Evolutionary conservation across 306 rosid species (phyloP).

Genomic region (Prunus kanzakura): DNA sequence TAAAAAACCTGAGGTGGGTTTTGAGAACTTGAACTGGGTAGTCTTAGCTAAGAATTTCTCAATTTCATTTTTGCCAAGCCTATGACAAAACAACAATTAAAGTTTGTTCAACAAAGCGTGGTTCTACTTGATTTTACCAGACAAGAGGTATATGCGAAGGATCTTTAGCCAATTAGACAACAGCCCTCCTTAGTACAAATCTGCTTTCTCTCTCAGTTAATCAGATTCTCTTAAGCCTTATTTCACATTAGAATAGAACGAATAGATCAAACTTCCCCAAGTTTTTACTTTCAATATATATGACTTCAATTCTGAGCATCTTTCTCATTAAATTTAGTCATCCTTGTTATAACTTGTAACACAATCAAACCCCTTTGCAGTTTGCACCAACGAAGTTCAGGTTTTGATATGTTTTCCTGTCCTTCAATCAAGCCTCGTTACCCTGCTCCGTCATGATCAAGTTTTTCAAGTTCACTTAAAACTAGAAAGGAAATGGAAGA

Average conservation of each 20-base stretch:
- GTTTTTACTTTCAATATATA: not conserved
- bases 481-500: no score
- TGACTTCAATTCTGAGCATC: not conserved
- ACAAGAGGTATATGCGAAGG: not conserved
- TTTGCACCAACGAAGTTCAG: not conserved
- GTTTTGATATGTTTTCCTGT: not conserved
- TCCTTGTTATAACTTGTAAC: not conserved
- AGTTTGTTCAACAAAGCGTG: no score
- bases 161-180: not conserved
- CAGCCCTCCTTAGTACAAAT: not conserved
- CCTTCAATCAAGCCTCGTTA: no score
- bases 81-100: no score
- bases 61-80: no score
- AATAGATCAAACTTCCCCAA: not conserved
- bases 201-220: not conserved
- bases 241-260: not conserved
- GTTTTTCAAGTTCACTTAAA: no score
- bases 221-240: not conserved
- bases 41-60: no score
- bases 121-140: not conserved
- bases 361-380: not conserved
- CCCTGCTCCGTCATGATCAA: no score
- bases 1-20: no score
- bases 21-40: no score
- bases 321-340: not conserved